Evolutionary conservation across 2,329 filamentous ascomycete genomes (phyloP), one percentile per base, ranked within the genome.

Genomic region (Scortechinia acanthostroma): DNA sequence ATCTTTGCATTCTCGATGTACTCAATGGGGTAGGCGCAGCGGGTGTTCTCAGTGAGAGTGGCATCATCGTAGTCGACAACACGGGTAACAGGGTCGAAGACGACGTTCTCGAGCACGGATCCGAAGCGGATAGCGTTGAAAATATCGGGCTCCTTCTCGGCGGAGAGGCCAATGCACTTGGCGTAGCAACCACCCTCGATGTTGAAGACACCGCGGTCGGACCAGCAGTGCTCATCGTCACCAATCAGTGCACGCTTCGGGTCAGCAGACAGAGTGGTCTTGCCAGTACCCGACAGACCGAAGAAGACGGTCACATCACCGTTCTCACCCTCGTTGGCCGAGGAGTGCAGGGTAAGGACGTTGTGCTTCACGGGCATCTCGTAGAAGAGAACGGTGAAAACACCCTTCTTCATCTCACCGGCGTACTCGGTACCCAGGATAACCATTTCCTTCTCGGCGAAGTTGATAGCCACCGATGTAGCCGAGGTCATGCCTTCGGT

Each of bases 321-420:
- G 51, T 88, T 71, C 76, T 87, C 78, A 58, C 93, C 93, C 80
- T 98, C 88, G 71, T 98, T 98, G 62, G 93, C 93, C 5, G 93
- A 98, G 15, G 93, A 98, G 78, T 98, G 93, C 46, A 98, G 84
- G 33, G 93, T 98, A 55, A 98, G 75, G 58, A 98, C 91, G 68
- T 97, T 94, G 81, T 98, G 93, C 83, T 96, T 96, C 64, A 98
- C 88, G 50, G 93, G 93, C 91, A 97, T 98, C 77, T 98, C 93
- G 76, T 97, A 98, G 80, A 95, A 98, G 64, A 98, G 83, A 43
- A 98, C 90, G 42, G 93, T 98, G 79, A 98, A 98, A 68, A 98
- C 80, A 57, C 93, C 91, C 77, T 95, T 95, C 76, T 95, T 95
- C 88, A 93, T 91, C 73, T 91, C 88, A 59, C 91, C 91, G 47